Evolutionary conservation across 192 early-diverging fungal genomes (phyloP).

Genomic region (Geranomyces michiganensis): DNA sequence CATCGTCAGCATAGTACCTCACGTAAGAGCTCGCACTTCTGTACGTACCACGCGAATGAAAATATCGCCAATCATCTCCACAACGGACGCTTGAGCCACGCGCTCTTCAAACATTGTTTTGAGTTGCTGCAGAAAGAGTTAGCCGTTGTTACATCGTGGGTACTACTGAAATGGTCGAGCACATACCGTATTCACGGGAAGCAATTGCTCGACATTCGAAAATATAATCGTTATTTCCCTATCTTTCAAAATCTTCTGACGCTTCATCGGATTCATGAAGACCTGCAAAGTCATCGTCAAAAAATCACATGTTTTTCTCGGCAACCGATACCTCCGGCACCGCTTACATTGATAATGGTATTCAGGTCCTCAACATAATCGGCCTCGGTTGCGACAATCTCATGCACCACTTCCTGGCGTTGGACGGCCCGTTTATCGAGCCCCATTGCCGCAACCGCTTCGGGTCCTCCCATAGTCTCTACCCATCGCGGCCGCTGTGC

Average conservation of each 20-base stretch:
- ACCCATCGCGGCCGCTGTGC: slow-evolving; percentile 43
- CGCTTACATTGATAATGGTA: slow-evolving; percentile 71
- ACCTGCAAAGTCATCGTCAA: slow-evolving; percentile 36
- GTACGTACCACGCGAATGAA: slow-evolving; percentile 51
- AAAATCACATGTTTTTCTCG: not conserved
- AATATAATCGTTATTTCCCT: slow-evolving; percentile 60
- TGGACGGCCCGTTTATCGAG: slow-evolving; percentile 73
- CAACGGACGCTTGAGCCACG: slow-evolving; percentile 33
- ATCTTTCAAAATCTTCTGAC: slow-evolving; percentile 44
- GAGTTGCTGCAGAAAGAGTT: slow-evolving; percentile 31
- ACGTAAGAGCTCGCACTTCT: not conserved
- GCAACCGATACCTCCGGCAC: not conserved
- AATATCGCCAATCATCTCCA: slow-evolving; percentile 55
- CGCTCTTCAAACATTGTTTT: slow-evolving; percentile 42
- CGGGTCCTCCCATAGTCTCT: slow-evolving; percentile 51
- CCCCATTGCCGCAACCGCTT: slow-evolving; percentile 60
- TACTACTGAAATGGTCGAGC: not conserved
- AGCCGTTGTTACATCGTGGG: not conserved
- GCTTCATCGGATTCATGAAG: slow-evolving; percentile 46
- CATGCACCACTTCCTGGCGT: slow-evolving; percentile 94
- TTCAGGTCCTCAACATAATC: slow-evolving; percentile 90
- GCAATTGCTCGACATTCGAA: slow-evolving; percentile 54
- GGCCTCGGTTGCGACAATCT: slow-evolving; percentile 87
- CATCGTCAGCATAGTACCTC: not conserved
- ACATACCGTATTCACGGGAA: slow-evolving; percentile 48